Conservation (phyloP, 1,139 yeast genomes). For the Nadsonia starkeyi-henricii region DNA sequence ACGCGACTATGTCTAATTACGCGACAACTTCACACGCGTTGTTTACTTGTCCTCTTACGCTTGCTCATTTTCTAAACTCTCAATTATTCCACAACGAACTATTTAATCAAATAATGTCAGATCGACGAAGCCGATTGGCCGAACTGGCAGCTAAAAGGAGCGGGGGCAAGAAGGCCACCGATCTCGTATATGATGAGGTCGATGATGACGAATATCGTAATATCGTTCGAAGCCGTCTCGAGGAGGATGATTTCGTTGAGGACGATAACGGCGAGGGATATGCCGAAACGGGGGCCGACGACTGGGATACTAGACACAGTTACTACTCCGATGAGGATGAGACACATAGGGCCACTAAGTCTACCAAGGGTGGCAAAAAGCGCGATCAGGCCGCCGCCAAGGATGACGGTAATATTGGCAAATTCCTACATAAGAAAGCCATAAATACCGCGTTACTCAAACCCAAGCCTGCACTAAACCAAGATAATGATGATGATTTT, state of each 20-base stretch:
- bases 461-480: constrained; percentile 3
- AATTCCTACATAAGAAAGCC: constrained; percentile 8
- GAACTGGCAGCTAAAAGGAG: background rate
- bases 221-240: constrained; percentile 63
- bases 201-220: constrained; percentile 68
- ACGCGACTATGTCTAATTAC: too few relatives aligned
- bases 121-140: background rate
- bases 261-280: constrained; percentile 88
- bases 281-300: constrained; percentile 83
- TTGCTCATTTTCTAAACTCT: background rate
- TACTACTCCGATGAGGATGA: constrained; percentile 40
- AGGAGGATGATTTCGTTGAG: constrained; percentile 86
- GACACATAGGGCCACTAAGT: constrained; percentile 21
- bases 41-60: too few relatives aligned
- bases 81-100: constrained; percentile 31
- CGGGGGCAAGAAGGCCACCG: constrained; percentile 17
- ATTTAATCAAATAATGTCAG: too few relatives aligned
- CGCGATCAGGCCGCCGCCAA: constrained; percentile 18
- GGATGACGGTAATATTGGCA: constrained; percentile 11
- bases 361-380: constrained; percentile 9
- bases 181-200: constrained; percentile 68
- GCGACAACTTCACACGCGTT: too few relatives aligned
- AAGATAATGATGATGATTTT: constrained; percentile 17
- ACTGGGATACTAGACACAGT: constrained; percentile 48
- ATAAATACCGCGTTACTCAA: background rate